Percentiles rank a stretch among this genome's conserved stretches.
phyloP scores from a whole-genome alignment of 2,329 filamentous ascomycete genomes.

The Penicillium sp. region DNA sequence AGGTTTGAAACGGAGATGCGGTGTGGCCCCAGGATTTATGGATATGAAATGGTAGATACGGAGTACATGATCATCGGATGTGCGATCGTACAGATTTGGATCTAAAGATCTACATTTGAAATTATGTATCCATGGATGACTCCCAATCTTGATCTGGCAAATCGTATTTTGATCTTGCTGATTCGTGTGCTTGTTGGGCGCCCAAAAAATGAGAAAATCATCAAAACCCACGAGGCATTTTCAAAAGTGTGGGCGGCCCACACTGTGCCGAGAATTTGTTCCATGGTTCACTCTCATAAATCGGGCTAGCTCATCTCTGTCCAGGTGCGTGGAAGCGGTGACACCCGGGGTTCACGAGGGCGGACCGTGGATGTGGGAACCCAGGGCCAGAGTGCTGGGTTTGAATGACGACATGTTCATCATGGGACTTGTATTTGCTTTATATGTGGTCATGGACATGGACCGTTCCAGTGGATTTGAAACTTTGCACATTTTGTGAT shows the following conservation, averaged over 20 bases:
- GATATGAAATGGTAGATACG: not conserved
- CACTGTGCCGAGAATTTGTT: not conserved
- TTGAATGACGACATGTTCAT: constrained; percentile 17
- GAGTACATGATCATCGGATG: not conserved
- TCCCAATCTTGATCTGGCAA: not conserved
- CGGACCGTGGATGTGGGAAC: constrained; percentile 11
- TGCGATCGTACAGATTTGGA: not conserved
- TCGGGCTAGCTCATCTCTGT: not conserved
- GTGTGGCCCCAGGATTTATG: not conserved
- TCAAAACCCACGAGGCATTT: not conserved
- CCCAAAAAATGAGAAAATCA: not conserved
- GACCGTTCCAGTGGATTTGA: not conserved
- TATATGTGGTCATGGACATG: not conserved
- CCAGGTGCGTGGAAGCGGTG: not conserved
- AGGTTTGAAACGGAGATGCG: not conserved
- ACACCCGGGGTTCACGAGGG: not conserved
- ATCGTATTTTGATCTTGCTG: not conserved
- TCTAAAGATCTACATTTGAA: not conserved
- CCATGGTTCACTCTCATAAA: constrained; percentile 2
- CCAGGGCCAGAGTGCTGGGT: constrained; percentile 16
- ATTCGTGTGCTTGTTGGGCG: not conserved
- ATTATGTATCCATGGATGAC: not conserved
- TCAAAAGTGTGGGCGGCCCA: constrained; percentile 1
- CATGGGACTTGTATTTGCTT: not conserved
- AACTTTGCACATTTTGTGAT: not conserved